A percentile compares a stretch with the other conserved stretches of the same genome.
Conservation (phyloP, 73 alveolate species). For the Paramecium sexaurelia region DNA sequence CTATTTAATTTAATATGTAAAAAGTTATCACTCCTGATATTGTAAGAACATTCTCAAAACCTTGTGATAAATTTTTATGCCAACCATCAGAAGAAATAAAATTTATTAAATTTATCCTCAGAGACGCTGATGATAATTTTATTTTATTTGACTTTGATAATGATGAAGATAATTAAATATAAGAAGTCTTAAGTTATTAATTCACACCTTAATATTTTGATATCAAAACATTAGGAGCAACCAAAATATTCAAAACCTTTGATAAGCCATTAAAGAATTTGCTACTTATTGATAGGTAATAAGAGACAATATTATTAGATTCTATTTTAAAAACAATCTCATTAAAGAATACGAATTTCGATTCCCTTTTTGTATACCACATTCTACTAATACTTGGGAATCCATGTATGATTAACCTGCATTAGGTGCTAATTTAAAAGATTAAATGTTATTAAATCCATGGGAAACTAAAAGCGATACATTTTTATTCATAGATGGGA, state of each 20-base stretch:
- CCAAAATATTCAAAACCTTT: conserved; percentile 80
- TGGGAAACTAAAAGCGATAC: conserved; percentile 97
- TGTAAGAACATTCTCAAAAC: conserved; percentile 68
- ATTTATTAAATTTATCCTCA: conserved; percentile 72
- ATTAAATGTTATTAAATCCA: conserved; percentile 88
- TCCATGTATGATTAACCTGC: conserved; percentile 88
- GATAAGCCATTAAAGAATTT: conserved; percentile 87
- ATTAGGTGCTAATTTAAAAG: conserved; percentile 74
- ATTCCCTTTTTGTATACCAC: conserved; percentile 95
- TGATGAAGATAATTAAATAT: conserved; percentile 60
- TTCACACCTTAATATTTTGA: conserved; percentile 90
- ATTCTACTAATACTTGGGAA: conserved; percentile 96
- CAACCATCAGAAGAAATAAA: conserved; percentile 76
- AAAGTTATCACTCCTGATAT: background rate
- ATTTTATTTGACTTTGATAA: conserved; percentile 77
- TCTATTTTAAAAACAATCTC: conserved; percentile 87
- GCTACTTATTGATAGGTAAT: conserved; percentile 86
- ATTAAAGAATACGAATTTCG: conserved; percentile 87
- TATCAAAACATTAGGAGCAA: conserved; percentile 80
- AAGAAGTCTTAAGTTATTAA: conserved; percentile 84
- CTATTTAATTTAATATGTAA: conserved; percentile 22
- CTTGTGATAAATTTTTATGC: conserved; percentile 78
- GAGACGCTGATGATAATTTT: conserved; percentile 81
- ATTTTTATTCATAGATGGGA: conserved; percentile 93
- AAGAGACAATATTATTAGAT: conserved; percentile 5